Evolutionary conservation across 2,329 filamentous ascomycete genomes (phyloP), one percentile per base, ranked within the genome.

Genomic region (Aspergillus latus): DNA sequence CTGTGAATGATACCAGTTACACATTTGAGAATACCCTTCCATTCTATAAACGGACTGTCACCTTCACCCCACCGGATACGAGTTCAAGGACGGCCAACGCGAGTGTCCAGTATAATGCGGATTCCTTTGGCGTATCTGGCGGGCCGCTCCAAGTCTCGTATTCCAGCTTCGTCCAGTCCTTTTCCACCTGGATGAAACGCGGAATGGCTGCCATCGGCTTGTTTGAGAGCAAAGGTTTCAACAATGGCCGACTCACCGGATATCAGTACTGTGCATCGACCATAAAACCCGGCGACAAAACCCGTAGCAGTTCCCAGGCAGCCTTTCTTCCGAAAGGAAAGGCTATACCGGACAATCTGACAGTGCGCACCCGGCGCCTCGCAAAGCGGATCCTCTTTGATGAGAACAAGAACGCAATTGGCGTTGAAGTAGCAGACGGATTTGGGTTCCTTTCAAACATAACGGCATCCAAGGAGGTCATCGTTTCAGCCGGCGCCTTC

Each of bases 401-500:
- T 26, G 47, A 49, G 7, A 59, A 71, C 0, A 76, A 72, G n/a
- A 75, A 67, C 46, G 79, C 77, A 0, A 75, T 67, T 0, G 76
- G 76, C 4, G 78, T 80, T 1, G 43, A 65, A 26, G 72, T 78
- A 11, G 62, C 63, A 32, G 62, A 59, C 7, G 53, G 46, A 0
- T 49, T 59, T 9, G 78, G 66, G 13, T 44, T 44, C 34, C 75
- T 84, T 56, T 71, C 71, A 2, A 80, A 82, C 16, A 77, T 54
- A 6, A 43, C 9, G 8, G 52, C 46, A 10, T 39, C 45, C 3
- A 74, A 74, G 30, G 83, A 85, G 60, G 75, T 77, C 5, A 75
- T 78, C 39, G 57, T 85, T 7, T 75, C 80, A 0, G 80, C 77
- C 0, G 83, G 83, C 2, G 73, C 76, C 4, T 82, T 80, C 62